Evolutionary conservation across 768 basidiomycete species (phyloP), one percentile per base, ranked within the genome.

Genomic region (Trametes elegans): DNA sequence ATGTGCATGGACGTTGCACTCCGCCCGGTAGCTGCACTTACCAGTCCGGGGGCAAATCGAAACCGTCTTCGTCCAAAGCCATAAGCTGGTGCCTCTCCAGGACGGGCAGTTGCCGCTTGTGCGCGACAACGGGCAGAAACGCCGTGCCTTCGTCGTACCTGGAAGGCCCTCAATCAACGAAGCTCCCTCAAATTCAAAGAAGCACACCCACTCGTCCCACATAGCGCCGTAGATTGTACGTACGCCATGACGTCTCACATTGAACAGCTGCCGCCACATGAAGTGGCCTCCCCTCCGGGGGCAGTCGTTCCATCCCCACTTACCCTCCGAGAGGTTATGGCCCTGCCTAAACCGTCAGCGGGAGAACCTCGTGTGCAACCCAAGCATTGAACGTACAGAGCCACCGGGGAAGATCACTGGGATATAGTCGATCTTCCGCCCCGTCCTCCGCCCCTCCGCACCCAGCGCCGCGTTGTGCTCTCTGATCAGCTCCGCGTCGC

Each of bases 61-160:
- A 78, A 3, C 89, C 90, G 61, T 92, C 91, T 57, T 79, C 83
- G 62, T 93, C 90, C 16, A 90, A 75, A 8, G 88, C 85, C 61
- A 92, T 68, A 62, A 90, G 86, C 16, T 74, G 74, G 63, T 75
- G 82, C 47, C 76, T 71, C 16, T 82, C 78, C n/a, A 79, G 77
- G 51, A 76, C 65, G 11, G 90, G 91, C 2, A 90, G 73, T 45
- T 79, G 71, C 6, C 77, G 71, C 55, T 82, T 81, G 54, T 76
- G 73, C 36, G 82, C 66, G 1, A 90, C 81, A 13, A 83, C 79
- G 7, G 91, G 91, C 77, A 93, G 81, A 58, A 90, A 81, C 2
- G 84, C 88, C 0, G 90, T 93, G 32, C 91, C 90, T 74, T 91
- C 88, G 62, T 92, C 89, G 59, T 91, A 91, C 68, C 87, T 88